phyloP scores from a whole-genome alignment of 208 protist species.

The Wallacemonas sp. region DNA sequence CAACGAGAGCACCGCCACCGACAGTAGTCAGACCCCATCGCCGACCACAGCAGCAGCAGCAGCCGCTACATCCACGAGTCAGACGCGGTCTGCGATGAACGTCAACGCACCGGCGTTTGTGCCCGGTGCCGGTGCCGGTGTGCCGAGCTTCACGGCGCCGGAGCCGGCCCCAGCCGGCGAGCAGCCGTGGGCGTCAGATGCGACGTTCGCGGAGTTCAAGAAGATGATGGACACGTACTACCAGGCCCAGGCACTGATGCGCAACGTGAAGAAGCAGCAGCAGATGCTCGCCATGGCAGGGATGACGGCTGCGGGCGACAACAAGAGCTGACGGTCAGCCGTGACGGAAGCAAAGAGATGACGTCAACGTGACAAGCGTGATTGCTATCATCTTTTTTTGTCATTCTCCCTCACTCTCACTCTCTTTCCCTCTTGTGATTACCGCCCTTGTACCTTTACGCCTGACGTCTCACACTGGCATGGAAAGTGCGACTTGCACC shows the following conservation, averaged over 20 bases:
- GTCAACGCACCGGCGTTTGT: conserved; percentile 37
- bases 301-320: neutral
- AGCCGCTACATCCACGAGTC: neutral
- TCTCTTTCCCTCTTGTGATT: too few species aligned
- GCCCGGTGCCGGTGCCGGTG: conserved; percentile 5
- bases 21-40: conserved; percentile 6
- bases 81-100: conserved; percentile 12
- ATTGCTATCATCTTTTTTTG: too few species aligned
- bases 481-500: too few species aligned
- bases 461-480: neutral
- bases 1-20: conserved; percentile 12
- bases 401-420: too few species aligned
- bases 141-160: neutral
- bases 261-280: conserved; percentile 18
- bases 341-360: too few species aligned
- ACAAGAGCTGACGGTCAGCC: neutral
- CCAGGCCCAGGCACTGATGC: conserved; percentile 18
- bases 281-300: conserved; percentile 13
- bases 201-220: conserved; percentile 39
- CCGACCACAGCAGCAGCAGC: neutral
- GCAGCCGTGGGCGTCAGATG: conserved; percentile 38
- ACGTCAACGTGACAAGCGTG: too few species aligned
- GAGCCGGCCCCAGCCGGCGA: neutral
- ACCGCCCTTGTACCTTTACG: neutral
- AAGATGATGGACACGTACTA: conserved; percentile 40